phyloP scores from a whole-genome alignment of 257 asterid genomes.

The Nyctanthes arbortristis region DNA sequence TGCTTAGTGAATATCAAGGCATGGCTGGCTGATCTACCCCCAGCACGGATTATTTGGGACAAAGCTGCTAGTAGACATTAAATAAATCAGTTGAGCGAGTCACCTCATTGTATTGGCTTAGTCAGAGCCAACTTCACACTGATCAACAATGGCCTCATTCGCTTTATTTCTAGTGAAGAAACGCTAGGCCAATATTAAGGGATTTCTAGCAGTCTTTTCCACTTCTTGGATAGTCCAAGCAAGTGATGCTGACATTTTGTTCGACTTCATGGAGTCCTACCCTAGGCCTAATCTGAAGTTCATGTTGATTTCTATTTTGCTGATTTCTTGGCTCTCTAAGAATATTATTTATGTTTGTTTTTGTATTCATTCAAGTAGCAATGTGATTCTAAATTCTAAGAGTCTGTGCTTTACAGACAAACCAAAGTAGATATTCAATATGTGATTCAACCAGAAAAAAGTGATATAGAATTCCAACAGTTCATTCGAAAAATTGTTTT shows the following conservation, averaged over 20 bases:
- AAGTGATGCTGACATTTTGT: neutral
- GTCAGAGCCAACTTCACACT: neutral
- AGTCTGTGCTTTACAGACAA: neutral
- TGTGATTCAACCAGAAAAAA: neutral
- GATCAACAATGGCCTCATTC: too few species aligned
- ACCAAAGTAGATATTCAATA: neutral
- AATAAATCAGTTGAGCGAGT: neutral
- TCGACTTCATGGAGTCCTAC: neutral
- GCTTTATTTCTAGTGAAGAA: too few species aligned
- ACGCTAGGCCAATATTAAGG: too few species aligned
- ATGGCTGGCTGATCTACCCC: neutral
- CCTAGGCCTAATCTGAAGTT: neutral
- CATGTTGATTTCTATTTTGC: neutral
- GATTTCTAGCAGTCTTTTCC: neutral
- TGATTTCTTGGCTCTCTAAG: neutral
- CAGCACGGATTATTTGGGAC: neutral
- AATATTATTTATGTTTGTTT: neutral
- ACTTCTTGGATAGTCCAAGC: slow-evolving; percentile 2
- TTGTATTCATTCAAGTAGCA: neutral
- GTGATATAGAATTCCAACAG: neutral
- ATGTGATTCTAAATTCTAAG: neutral
- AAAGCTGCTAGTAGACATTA: neutral
- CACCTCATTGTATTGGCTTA: neutral
- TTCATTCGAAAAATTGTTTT: too few species aligned
- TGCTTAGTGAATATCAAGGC: neutral